Evolutionary conservation across 108 stramenopile species (phyloP), one percentile per base, ranked within the genome.

Genomic region (Tribonema minus): DNA sequence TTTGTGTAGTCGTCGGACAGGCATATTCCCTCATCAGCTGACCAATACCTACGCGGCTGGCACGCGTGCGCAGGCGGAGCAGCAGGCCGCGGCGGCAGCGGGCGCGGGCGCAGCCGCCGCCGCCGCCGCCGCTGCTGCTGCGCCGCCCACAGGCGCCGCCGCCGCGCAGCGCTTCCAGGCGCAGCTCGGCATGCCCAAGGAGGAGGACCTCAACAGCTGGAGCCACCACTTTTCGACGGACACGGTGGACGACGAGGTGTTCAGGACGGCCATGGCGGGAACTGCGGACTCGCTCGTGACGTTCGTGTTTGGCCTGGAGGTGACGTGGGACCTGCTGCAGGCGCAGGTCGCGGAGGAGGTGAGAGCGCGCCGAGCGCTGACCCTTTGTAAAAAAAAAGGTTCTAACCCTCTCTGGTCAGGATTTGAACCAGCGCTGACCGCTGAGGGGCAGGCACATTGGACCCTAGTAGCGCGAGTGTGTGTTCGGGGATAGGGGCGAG

Each of bases 301-400:
- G 39, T 97, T 95, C 81, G 91, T 95, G 9, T 97, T 97, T 85
- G 94, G 93, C 9, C 84, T 95, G 69, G 94, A 93, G 82, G 93
- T 96, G 23, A 94, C 92, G 26, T 95, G 94, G 93, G 87, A 88
- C 65, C 76, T 93, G 63, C 90, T 96, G 39, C 91, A 94, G 71
- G 87, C 92, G 75, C 88, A 91, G 9, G 87, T 92, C 66, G 90
- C 93, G 70, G 90, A 93, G 62, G 95, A 94, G 63, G 92, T 92
- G 72, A 92, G 93, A 46, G 79, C 73, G 30, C 28, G 38, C 20
- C 5, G 9, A 1, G 1, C 26, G 39, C n/a, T n/a, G n/a, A n/a
- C n/a, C n/a, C n/a, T n/a, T n/a, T n/a, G n/a, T n/a, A n/a, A n/a
- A n/a, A n/a, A n/a, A n/a, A n/a, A n/a, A n/a, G n/a, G n/a, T n/a